Conservation (phyloP, 2,329 filamentous ascomycete species). For the Ascochyta pisi region DNA sequence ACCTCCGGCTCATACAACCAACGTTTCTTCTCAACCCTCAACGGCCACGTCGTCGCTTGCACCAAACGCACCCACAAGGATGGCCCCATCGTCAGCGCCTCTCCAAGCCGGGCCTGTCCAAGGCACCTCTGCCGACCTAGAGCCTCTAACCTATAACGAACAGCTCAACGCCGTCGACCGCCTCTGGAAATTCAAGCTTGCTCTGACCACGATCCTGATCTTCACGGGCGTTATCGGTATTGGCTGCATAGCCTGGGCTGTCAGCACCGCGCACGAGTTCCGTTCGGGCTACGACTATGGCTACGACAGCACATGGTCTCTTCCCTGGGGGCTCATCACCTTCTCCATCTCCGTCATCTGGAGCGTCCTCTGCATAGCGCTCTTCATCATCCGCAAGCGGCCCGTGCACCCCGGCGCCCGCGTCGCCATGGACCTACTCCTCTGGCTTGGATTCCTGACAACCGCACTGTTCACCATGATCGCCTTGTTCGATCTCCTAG, state of each 20-base stretch:
- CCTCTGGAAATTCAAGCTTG: conserved; percentile 43
- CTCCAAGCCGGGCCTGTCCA: conserved; percentile 1
- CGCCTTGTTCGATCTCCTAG: conserved; percentile 18
- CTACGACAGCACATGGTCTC: conserved; percentile 20
- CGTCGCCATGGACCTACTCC: conserved; percentile 45
- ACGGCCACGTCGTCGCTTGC: not conserved
- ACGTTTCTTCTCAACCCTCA: not conserved
- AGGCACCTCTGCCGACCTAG: not conserved
- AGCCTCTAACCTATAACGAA: conserved; percentile 27
- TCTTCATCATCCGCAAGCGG: conserved; percentile 34
- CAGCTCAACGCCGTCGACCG: conserved; percentile 38
- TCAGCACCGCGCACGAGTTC: conserved; percentile 5
- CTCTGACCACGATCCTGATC: conserved; percentile 29
- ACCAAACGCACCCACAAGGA: conserved; percentile 1
- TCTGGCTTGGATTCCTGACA: conserved; percentile 44
- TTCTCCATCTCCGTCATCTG: conserved; percentile 41
- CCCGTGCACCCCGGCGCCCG: conserved; percentile 45
- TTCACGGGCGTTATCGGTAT: conserved; percentile 41
- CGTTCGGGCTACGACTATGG: conserved; percentile 16
- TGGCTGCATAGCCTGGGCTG: conserved; percentile 38
- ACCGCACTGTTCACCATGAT: conserved; percentile 37
- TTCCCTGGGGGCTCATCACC: conserved; percentile 39
- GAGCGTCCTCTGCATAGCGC: conserved; percentile 34
- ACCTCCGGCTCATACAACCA: not conserved
- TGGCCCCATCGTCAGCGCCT: not conserved